Evolutionary conservation across 1,284 basidiomycete species (phyloP).

Genomic region (Rhizoctonia solani): DNA sequence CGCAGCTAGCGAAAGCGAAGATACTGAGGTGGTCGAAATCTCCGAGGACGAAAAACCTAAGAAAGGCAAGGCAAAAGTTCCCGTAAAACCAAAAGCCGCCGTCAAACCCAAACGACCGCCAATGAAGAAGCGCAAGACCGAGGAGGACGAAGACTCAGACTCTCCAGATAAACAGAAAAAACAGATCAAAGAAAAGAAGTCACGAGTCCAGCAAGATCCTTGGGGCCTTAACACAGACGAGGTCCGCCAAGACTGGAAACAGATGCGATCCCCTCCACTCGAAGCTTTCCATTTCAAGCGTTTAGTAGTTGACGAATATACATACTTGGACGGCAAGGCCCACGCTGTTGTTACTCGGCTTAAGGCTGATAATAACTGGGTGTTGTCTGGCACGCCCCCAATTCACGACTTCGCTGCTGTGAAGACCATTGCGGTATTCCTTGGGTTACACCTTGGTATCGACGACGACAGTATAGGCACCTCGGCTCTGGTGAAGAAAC

Average conservation of each 20-base stretch:
- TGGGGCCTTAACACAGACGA: conserved; percentile 72
- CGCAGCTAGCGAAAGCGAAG: conserved; percentile 51
- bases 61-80: conserved; percentile 43
- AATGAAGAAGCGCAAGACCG: conserved; percentile 54
- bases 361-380: conserved; percentile 83
- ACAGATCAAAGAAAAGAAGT: conserved; percentile 42
- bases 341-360: conserved; percentile 79
- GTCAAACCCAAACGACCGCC: conserved; percentile 40
- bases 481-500: conserved; percentile 74
- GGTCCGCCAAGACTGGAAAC: conserved; percentile 74
- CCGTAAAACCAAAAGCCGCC: conserved; percentile 42
- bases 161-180: conserved; percentile 44
- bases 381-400: conserved; percentile 94
- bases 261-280: conserved; percentile 80
- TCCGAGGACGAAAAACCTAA: conserved; percentile 37
- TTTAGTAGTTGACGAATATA: conserved; percentile 93
- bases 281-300: conserved; percentile 93
- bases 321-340: conserved; percentile 83
- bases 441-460: conserved; percentile 85
- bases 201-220: conserved; percentile 69
- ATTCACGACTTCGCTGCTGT: conserved; percentile 88
- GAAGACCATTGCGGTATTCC: conserved; percentile 87
- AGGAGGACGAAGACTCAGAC: conserved; percentile 42
- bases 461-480: conserved; percentile 87
- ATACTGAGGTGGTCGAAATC: background rate